These are phyloP conservation scores for Boletus nobilissimus DNA, from an alignment of 1,284 basidiomycete genomes.

Conservation along the genomic window DNA sequence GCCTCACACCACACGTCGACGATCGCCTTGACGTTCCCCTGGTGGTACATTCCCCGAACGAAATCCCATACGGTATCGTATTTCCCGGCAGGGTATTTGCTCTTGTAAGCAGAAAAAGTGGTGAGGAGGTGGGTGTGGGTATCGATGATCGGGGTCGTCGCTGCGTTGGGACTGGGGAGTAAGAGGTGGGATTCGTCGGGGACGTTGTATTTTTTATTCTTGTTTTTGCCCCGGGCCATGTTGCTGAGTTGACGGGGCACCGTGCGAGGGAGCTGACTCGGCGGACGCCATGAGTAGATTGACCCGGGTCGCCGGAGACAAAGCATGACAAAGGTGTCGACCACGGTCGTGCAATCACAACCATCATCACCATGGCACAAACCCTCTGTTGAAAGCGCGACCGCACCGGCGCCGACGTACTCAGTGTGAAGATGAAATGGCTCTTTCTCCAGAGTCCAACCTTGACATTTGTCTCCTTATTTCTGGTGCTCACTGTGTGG, in stretches of 20 bases:
- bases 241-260: constrained; percentile 27
- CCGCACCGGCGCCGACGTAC: not conserved
- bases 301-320: not conserved
- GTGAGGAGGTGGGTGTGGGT: constrained; percentile 83
- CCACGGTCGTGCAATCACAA: not conserved
- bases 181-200: constrained; percentile 47
- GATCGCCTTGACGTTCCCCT: constrained; percentile 67
- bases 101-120: constrained; percentile 70
- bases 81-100: constrained; percentile 64
- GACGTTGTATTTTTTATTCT: constrained; percentile 46
- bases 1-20: constrained; percentile 89
- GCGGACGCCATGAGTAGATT: not conserved
- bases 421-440: not conserved
- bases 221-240: constrained; percentile 48
- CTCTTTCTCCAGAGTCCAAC: too few species aligned
- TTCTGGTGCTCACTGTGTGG: too few species aligned
- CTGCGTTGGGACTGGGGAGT: constrained; percentile 43
- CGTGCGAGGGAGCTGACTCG: not conserved
- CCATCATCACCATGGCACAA: not conserved
- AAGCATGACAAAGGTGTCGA: not conserved
- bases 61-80: constrained; percentile 70
- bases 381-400: too few species aligned
- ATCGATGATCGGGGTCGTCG: constrained; percentile 66
- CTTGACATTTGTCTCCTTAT: too few species aligned
- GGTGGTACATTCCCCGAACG: constrained; percentile 67